Evolutionary conservation across 768 basidiomycete genomes (phyloP), one percentile per base, ranked within the genome.

Genomic region (Cubamyces lactineus): DNA sequence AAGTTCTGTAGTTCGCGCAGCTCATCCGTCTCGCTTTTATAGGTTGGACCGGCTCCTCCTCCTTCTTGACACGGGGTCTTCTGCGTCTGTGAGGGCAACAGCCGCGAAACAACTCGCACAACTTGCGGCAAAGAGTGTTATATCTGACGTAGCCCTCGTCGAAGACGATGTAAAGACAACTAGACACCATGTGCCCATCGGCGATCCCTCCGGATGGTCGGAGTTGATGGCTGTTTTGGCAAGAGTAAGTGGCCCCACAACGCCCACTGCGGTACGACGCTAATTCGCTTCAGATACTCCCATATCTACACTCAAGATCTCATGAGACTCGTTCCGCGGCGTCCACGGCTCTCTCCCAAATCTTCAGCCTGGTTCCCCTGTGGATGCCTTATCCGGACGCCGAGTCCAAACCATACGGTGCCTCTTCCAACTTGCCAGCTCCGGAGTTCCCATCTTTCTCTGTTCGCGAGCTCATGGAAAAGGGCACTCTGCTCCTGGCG

Each of bases 31-130:
- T 7, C 39, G 4, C 34, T 19, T 24, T 58, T 16, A 5, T 56
- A 96, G 96, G 80, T 87, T 98, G 80, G 97, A 98, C 84, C 89
- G 97, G 76, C 90, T 99, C 79, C 88, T 99, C 73, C 84, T 93
- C 70, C 84, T 99, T 47, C 86, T 99, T 64, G 96, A 98, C 74
- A 95, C 94, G 40, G 97, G 97, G 47, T 96, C 96, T 13, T 94
- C 94, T 3, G 76, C 84, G 43, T 89, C 91, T 52, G 89, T 99
- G 66, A 86, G 96, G 72, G 87, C 87, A 64, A 97, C 97, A n/a
- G 96, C 97, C 0, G 96, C 96, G 5, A 95, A 94, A 70, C 97
- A 99, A 73, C 82, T 99, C 47, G 95, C 95, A 0, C 92, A 96
- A 65, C 81, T 99, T 54, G 94, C 94, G 0, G 88, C 86, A 19